Base-by-base conservation (phyloP, 2,329 filamentous ascomycete genomes). In the Pseudogymnoascus sp. region DNA sequence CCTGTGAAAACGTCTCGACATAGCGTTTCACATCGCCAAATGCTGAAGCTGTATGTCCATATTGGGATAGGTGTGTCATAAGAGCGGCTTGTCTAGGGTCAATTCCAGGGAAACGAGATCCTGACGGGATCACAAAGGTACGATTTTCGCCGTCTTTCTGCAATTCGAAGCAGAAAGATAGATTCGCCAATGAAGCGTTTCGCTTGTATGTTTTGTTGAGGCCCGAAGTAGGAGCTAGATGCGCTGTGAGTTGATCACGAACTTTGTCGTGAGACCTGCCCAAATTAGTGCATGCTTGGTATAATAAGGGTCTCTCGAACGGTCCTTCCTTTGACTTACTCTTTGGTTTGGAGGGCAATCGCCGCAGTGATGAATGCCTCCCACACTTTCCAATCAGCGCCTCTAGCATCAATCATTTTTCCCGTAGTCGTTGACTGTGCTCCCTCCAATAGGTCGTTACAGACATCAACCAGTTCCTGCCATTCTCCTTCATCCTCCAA, bases 341-440 rank as follows among this genome's bases (percentile, higher is more conserved):
- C 63, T 34, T 65, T 43, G 23, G 49, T 60, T 40, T 65, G 62
- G 12, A 72, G 62, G 31, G 69, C 64, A 21, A 65, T 63, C 37
- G 69, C 70, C 9, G 72, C 71, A 23, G 62, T 59, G 37, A 73
- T 67, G 40, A 69, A 72, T 3, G 69, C 67, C 42, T 70, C 63
- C 73, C 73, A 75, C 3, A 75, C 70, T 18, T 69, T 63, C 71
- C 71, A 75, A 53, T 75, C 73, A 64, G 69, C 67, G 36, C 72
- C 67, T 60, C 68, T 64, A 40, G 69, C 62, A 62, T 74, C 71
- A 9, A 67, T 21, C 34, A 73, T 65, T 25, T 71, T 62, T 2
- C 69, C 69, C 23, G 64, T 64, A 5, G 65, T 62, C 63, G 68
- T 71, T 18, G 70, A 70, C 2, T 72, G 69, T 36, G 72, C 69